Evolutionary conservation across 2,329 filamentous ascomycete species (phyloP).

Genomic region (Diaporthe caulivora): DNA sequence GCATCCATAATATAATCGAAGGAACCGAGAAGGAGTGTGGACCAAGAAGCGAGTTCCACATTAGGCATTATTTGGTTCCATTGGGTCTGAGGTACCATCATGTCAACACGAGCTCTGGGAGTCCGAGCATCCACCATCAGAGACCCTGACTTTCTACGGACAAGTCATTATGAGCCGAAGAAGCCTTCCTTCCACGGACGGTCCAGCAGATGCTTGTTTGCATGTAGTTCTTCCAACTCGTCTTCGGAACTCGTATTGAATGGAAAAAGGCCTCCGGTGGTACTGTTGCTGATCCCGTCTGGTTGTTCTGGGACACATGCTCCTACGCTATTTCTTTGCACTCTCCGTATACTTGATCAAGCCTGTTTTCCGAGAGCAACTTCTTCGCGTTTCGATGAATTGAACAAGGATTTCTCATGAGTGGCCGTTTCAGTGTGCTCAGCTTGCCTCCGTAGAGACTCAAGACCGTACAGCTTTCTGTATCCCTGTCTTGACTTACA

Average conservation of each 20-base stretch:
- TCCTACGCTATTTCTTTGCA: too few relatives aligned
- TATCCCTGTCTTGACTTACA: too few relatives aligned
- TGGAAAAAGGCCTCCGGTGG: neutral
- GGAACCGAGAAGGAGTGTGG: neutral
- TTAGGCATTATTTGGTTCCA: neutral
- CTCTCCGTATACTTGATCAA: too few relatives aligned
- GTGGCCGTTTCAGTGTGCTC: neutral
- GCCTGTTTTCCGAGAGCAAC: too few relatives aligned
- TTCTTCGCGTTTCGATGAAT: too few relatives aligned
- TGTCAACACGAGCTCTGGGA: neutral
- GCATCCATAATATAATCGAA: neutral
- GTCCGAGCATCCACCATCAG: neutral
- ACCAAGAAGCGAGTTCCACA: neutral
- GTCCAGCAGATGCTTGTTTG: too few relatives aligned
- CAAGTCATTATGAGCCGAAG: neutral
- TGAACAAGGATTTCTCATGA: neutral
- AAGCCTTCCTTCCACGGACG: neutral
- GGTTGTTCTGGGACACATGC: neutral
- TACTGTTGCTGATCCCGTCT: too few relatives aligned
- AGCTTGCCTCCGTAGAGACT: too few relatives aligned
- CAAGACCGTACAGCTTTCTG: too few relatives aligned
- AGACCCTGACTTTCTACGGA: neutral
- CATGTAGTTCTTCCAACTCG: neutral
- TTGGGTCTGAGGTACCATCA: neutral
- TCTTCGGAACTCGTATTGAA: neutral